A percentile compares a stretch with the other conserved stretches of the same genome.
Evolutionary conservation across 208 protist genomes (phyloP).

Genomic region (Angomonas ambiguus): DNA sequence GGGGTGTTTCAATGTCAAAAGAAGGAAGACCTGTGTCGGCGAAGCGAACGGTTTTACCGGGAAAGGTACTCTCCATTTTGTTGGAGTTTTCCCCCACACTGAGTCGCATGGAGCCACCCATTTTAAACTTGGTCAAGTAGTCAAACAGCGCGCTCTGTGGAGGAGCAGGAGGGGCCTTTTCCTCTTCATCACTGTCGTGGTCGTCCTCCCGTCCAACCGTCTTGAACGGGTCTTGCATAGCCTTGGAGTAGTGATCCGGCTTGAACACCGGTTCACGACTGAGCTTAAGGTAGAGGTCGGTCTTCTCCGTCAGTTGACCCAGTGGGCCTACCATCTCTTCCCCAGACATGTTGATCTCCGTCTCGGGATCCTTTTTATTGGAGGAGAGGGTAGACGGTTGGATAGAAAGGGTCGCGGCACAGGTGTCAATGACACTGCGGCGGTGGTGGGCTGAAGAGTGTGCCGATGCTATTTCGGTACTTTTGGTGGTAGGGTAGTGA

Average conservation of each 20-base stretch:
- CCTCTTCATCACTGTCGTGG: slow-evolving; percentile 3
- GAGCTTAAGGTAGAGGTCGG: neutral
- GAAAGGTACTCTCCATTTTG: neutral
- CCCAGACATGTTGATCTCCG: neutral
- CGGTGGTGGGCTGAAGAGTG: neutral
- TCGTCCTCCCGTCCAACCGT: slow-evolving; percentile 9
- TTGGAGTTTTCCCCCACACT: neutral
- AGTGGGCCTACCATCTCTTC: neutral
- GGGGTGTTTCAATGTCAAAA: neutral
- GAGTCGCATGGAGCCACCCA: neutral
- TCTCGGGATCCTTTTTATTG: neutral
- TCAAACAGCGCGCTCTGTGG: slow-evolving; percentile 13
- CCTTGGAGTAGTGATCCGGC: slow-evolving; percentile 9
- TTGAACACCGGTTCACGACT: slow-evolving; percentile 5
- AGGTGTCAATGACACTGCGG: slow-evolving; percentile 14
- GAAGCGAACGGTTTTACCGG: slow-evolving; percentile 3
- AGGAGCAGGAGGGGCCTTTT: neutral
- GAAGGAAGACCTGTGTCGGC: neutral
- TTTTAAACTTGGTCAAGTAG: slow-evolving; percentile 17
- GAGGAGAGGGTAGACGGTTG: neutral
- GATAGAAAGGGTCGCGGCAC: neutral
- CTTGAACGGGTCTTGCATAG: slow-evolving; percentile 5
- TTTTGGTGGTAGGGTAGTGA: neutral
- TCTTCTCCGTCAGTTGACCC: slow-evolving; percentile 1
- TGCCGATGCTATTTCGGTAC: neutral